These are phyloP conservation scores for Suillus spraguei DNA, from an alignment of 768 basidiomycete species.

Conservation along the genomic window DNA sequence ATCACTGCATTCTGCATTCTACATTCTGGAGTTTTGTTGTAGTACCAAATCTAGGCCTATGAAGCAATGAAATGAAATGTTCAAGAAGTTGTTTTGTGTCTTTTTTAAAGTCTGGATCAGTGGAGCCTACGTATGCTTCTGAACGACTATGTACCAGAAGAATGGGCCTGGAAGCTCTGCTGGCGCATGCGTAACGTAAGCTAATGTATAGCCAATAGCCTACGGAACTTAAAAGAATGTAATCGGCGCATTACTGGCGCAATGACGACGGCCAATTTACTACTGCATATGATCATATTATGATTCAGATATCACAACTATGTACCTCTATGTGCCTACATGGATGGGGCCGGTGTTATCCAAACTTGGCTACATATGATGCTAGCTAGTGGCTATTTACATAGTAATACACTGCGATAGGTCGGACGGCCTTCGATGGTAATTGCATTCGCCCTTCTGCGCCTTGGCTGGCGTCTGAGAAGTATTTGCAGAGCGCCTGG, in stretches of 20 bases:
- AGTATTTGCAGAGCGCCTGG: neutral
- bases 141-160: neutral
- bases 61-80: neutral
- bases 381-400: neutral
- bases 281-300: neutral
- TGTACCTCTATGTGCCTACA: neutral
- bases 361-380: neutral
- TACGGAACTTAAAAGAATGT: neutral
- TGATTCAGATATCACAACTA: neutral
- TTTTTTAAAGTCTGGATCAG: neutral
- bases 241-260: neutral
- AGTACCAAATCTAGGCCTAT: neutral
- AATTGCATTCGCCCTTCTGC: neutral
- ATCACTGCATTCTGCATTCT: neutral
- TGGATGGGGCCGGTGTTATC: neutral
- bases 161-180: neutral
- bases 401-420: neutral
- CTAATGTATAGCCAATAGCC: neutral
- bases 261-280: neutral
- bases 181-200: neutral
- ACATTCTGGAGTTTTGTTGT: neutral
- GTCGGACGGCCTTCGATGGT: neutral
- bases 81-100: neutral
- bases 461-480: neutral
- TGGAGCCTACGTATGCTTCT: neutral